Percentiles rank a stretch among this genome's conserved stretches.
These are phyloP conservation scores for Microascus cirrosus DNA, from an alignment of 2,329 filamentous ascomycete genomes.

Conservation along the genomic window DNA sequence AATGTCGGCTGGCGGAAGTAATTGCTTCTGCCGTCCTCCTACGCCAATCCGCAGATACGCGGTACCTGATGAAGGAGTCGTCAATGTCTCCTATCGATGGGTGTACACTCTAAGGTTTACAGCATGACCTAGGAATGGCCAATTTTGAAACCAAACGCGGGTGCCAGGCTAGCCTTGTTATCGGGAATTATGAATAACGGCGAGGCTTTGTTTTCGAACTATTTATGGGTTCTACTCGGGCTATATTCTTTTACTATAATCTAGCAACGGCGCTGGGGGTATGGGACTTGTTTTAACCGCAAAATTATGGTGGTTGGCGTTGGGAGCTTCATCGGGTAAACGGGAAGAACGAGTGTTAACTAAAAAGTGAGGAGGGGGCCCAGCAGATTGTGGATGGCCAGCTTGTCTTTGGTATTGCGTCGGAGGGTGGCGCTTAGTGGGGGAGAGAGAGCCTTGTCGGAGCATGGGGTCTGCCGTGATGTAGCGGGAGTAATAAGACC, in stretches of 20 bases:
- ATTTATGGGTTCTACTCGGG: neutral
- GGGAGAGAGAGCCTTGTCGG: neutral
- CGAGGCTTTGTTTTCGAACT: neutral
- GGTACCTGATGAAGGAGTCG: neutral
- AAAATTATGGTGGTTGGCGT: neutral
- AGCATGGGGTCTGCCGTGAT: neutral
- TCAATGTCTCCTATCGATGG: neutral
- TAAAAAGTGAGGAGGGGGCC: neutral
- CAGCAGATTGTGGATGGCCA: neutral
- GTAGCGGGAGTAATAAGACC: neutral
- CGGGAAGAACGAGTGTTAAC: neutral
- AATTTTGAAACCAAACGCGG: constrained; percentile 1
- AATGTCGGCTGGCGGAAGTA: constrained; percentile 55
- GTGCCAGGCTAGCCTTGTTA: neutral
- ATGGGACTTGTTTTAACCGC: neutral
- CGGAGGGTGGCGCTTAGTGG: neutral
- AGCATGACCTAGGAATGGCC: neutral
- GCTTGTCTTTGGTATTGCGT: neutral
- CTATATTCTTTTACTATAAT: neutral
- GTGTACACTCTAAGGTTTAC: neutral
- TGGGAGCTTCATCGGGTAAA: neutral
- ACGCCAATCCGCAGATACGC: too few relatives aligned
- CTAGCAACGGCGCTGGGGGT: neutral
- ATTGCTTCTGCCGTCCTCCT: neutral
- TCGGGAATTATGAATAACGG: neutral